phyloP scores from a whole-genome alignment of 257 asterid genomes.

The Coffea canephora region DNA sequence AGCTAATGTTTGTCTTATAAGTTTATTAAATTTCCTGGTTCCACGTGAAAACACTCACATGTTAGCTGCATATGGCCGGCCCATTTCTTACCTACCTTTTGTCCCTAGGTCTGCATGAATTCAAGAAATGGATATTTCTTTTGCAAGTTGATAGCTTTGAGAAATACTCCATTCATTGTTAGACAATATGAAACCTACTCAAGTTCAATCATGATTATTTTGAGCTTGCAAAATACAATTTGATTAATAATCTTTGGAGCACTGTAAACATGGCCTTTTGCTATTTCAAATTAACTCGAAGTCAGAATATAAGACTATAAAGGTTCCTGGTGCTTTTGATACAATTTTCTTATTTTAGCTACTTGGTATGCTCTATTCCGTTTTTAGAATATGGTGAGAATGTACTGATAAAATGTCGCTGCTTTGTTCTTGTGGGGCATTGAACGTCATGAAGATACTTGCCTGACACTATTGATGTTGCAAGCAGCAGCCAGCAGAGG shows the following conservation, averaged over 20 bases:
- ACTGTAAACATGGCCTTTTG: background rate
- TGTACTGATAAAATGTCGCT: background rate
- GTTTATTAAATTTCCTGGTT: background rate
- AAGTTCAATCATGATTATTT: background rate
- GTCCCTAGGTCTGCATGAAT: background rate
- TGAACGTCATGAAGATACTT: constrained; percentile 51
- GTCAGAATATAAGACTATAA: background rate
- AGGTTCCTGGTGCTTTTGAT: background rate
- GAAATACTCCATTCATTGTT: background rate
- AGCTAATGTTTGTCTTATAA: background rate
- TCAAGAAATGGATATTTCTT: background rate
- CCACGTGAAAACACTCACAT: background rate
- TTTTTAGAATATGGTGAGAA: background rate
- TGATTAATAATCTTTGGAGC: background rate
- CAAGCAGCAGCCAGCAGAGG: constrained; percentile 63
- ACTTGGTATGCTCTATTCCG: background rate
- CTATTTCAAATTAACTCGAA: background rate
- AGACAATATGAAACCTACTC: background rate
- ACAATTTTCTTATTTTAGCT: background rate
- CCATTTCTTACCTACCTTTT: no score
- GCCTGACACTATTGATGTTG: constrained; percentile 95
- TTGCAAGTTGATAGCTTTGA: background rate
- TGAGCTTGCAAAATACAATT: background rate
- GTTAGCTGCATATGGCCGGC: background rate
- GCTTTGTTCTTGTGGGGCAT: background rate